phyloP scores from a whole-genome alignment of 164 flowering plant species.

The Chimonanthus salicifolius region DNA sequence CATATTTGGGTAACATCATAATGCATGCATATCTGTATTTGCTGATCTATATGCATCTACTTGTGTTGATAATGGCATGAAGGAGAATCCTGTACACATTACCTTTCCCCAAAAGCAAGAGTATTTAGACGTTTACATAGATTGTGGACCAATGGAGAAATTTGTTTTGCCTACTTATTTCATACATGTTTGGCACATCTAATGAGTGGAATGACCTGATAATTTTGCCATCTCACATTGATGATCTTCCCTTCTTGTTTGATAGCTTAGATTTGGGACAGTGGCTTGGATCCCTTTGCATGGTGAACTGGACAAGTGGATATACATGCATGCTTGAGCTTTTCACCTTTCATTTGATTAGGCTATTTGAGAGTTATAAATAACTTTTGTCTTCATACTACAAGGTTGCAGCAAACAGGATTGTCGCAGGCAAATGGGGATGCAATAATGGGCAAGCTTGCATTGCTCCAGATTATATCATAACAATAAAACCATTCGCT shows the following conservation, averaged over 20 bases:
- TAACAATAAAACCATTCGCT: conserved; percentile 67
- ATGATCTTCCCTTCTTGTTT: not conserved
- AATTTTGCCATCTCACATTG: not conserved
- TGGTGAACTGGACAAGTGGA: too few species aligned
- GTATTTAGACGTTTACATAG: too few species aligned
- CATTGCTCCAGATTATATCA: conserved; percentile 61
- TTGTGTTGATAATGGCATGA: too few species aligned
- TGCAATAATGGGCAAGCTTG: conserved; percentile 76
- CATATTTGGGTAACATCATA: not conserved
- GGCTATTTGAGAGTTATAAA: not conserved
- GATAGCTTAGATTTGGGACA: not conserved
- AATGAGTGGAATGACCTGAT: not conserved
- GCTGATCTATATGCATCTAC: too few species aligned
- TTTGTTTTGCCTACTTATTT: not conserved
- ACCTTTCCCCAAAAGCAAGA: too few species aligned
- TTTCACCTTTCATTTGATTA: not conserved
- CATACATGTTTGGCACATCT: not conserved
- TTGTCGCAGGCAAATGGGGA: conserved; percentile 67
- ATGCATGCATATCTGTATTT: too few species aligned
- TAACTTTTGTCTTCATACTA: conserved; percentile 9
- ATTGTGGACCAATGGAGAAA: too few species aligned
- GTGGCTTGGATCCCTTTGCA: too few species aligned
- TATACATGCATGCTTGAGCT: not conserved
- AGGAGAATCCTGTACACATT: too few species aligned
- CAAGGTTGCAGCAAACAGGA: conserved; percentile 67